Evolutionary conservation across 2,329 filamentous ascomycete genomes (phyloP), one percentile per base, ranked within the genome.

Genomic region (Pyrenophora graminea): DNA sequence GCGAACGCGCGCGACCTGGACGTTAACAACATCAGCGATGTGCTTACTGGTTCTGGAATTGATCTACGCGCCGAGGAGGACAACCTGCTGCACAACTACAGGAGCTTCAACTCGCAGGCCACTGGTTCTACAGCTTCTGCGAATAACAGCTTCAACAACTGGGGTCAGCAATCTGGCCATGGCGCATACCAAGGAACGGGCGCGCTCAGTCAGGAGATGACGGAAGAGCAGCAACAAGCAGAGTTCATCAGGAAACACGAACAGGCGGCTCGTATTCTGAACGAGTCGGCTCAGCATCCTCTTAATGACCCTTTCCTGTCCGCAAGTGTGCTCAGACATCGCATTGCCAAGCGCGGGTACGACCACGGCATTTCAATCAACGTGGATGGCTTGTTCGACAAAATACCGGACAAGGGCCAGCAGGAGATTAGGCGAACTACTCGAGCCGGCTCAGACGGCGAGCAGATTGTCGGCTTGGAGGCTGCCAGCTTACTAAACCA

Each of bases 41-140:
- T 91, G 43, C 75, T 96, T 47, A 87, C 87, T 15, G 90, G 89
- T 15, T 93, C 91, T 13, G 91, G 91, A 42, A 91, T 97, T 57
- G 90, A 96, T 76, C 75, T 96, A 39, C 86, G 88, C 51, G 91
- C 91, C 58, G 92, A 96, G 72, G 90, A 95, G 67, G 89, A 91
- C 62, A 89, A 85, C 59, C 80, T 94, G 71, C 86, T 90, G 38
- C 85, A 85, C 52, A 79, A 85, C 49, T 87, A 85, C 67, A 82
- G 83, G 38, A 76, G 74, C 7, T 79, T 74, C 61, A 71, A 71
- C 40, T 74, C 73, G 7, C 69, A 74, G 46, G 57, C 64, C 33
- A 72, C 70, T 3, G 55, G 45, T 6, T 69, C 70, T 4, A 73
- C 71, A 15, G 27, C 63, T 7, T 72, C 73, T 1, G 72, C 74